Percentiles rank a stretch among this genome's conserved stretches.
phyloP scores from a whole-genome alignment of 805 yeast species.

The Myxozyma monticola region DNA sequence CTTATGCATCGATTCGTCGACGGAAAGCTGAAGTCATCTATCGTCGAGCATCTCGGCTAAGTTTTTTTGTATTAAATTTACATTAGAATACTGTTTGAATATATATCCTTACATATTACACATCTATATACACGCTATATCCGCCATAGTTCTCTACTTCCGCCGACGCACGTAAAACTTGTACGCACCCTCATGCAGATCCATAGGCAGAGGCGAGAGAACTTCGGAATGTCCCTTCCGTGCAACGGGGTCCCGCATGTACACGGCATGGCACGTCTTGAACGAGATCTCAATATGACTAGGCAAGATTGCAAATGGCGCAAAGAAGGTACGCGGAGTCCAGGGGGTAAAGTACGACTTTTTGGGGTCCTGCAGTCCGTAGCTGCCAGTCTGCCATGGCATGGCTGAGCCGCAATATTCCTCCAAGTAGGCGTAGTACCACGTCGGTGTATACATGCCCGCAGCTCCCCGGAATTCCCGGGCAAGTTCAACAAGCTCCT shows the following conservation, averaged over 20 bases:
- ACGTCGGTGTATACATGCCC: conserved; percentile 28
- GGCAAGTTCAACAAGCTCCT: conserved; percentile 7
- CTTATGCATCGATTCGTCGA: conserved; percentile 63
- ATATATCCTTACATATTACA: background rate
- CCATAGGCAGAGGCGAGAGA: conserved; percentile 80
- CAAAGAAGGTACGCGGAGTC: conserved; percentile 90
- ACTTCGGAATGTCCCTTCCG: conserved; percentile 97
- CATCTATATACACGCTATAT: background rate
- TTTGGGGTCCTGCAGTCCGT: conserved; percentile 73
- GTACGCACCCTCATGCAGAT: conserved; percentile 88
- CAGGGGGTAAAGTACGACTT: conserved; percentile 95
- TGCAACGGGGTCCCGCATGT: conserved; percentile 93
- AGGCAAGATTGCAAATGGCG: conserved; percentile 90
- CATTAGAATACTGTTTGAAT: background rate
- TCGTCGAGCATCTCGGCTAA: conserved; percentile 82
- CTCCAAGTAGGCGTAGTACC: conserved; percentile 27
- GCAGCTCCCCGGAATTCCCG: conserved; percentile 23
- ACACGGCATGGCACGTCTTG: conserved; percentile 93
- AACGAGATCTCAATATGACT: conserved; percentile 88
- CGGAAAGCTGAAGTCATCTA: conserved; percentile 65
- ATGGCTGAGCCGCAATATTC: conserved; percentile 37
- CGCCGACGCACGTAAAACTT: conserved; percentile 87
- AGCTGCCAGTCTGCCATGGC: conserved; percentile 81
- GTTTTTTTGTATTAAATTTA: background rate
- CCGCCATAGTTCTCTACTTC: conserved; percentile 1